A percentile compares a stretch with the other conserved stretches of the same genome.
Evolutionary conservation across 495 filamentous ascomycete genomes (phyloP).

Genomic region (Sordaria brevicollis): DNA sequence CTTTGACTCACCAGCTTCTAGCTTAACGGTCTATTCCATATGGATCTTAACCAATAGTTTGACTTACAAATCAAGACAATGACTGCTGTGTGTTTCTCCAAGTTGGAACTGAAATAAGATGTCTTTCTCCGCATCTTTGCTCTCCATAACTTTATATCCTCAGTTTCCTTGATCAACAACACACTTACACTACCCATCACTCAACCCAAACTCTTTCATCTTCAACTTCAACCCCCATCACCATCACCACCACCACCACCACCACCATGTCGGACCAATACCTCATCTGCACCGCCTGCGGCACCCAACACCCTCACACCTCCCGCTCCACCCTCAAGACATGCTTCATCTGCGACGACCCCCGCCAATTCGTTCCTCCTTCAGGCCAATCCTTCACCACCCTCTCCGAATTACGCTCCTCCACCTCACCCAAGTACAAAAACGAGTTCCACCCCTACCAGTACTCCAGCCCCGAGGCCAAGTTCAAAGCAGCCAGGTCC

Average conservation of each 20-base stretch:
- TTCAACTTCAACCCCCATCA: not conserved
- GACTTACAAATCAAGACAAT: not conserved
- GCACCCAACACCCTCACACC: slow-evolving; percentile 53
- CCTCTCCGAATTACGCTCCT: slow-evolving; percentile 24
- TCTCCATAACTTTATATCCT: not conserved
- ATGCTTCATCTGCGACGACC: slow-evolving; percentile 70
- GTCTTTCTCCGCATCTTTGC: not conserved
- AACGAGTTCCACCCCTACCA: slow-evolving; percentile 31
- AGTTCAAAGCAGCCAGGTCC: not conserved
- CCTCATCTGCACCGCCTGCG: slow-evolving; percentile 54
- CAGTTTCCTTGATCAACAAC: not conserved
- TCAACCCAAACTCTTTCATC: not conserved
- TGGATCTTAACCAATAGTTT: not conserved
- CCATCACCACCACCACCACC: not conserved
- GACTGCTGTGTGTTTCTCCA: not conserved
- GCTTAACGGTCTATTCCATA: not conserved
- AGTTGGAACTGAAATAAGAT: not conserved
- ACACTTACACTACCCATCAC: not conserved
- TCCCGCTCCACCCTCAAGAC: slow-evolving; percentile 31
- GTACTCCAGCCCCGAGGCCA: slow-evolving; percentile 15
- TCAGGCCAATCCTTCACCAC: slow-evolving; percentile 52
- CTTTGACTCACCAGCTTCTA: not conserved
- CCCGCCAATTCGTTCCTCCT: slow-evolving; percentile 58
- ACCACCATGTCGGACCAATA: not conserved
- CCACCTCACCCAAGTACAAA: slow-evolving; percentile 9